These are phyloP conservation scores for Amanita jacksonii DNA, from an alignment of 768 basidiomycete species.

Conservation along the genomic window DNA sequence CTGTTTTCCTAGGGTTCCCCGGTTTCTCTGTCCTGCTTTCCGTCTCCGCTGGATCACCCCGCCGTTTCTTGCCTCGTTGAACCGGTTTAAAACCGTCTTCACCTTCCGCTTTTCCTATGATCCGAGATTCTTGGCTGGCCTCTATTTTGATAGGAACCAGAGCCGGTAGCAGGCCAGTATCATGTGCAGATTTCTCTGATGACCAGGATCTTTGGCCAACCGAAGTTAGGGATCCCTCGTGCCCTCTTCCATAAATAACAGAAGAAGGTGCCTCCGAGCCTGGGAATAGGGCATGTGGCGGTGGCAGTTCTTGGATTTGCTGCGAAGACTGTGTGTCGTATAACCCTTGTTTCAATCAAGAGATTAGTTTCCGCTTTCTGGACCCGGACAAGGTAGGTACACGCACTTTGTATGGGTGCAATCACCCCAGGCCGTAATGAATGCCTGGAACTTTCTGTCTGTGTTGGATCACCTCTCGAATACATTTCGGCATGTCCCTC, in stretches of 20 bases:
- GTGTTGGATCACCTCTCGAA: not conserved
- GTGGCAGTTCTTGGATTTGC: slow-evolving; percentile 7
- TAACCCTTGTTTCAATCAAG: slow-evolving; percentile 1
- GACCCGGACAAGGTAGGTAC: not conserved
- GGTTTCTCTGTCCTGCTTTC: slow-evolving; percentile 20
- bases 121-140: not conserved
- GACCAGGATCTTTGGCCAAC: not conserved
- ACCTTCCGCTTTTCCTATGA: not conserved
- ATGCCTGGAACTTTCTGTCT: not conserved
- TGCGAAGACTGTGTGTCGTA: slow-evolving; percentile 2
- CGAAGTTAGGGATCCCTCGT: slow-evolving; percentile 3
- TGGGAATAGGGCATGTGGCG: slow-evolving; percentile 8
- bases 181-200: not conserved
- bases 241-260: slow-evolving; percentile 4
- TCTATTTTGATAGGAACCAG: not conserved
- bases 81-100: slow-evolving; percentile 9
- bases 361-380: not conserved
- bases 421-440: not conserved
- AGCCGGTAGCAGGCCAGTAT: not conserved
- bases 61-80: slow-evolving; percentile 22
- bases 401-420: slow-evolving; percentile 5
- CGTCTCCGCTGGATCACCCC: slow-evolving; percentile 15
- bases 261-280: slow-evolving; percentile 5
- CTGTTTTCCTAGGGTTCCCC: slow-evolving; percentile 35
- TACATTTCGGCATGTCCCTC: not conserved